Evolutionary conservation across 2,329 filamentous ascomycete species (phyloP), one percentile per base, ranked within the genome.

Genomic region (Colletotrichum liaoningense): DNA sequence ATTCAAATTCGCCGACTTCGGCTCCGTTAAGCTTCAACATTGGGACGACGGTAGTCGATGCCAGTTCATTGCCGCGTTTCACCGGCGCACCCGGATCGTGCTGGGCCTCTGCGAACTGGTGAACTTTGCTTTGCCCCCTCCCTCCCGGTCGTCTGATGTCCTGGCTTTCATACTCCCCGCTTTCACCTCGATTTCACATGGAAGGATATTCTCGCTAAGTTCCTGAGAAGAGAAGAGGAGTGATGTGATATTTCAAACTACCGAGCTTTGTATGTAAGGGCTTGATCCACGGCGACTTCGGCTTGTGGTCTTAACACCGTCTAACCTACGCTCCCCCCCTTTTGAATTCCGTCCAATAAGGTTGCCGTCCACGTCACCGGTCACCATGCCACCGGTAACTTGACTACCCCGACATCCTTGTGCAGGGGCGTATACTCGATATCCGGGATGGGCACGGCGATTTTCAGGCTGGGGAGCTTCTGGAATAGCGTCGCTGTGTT

Each of bases 361-460:
- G 2, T 12, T 19, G 3, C 9, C 22, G 1, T n/a, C 12, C 19
- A 33, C 3, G 3, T 33, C 22, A 14, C n/a, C 33, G 7, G 2
- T 65, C 22, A 82, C 79, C 79, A 83, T 2, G 74, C 72, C 1
- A 86, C 81, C 0, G 82, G 83, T 14, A 87, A 78, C 63, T 81
- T 81, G 1, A 77, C 74, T 33, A 86, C 82, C 0, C 85, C 84
- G 2, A 87, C 82, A 76, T 86, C 85, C 74, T 78, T 81, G 12
- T 75, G 76, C 30, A 81, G 78, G 2, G 82, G 81, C 12, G 80
- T 81, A 73, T 81, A 86, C 62, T 84, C 80, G 33, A 86, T 76
- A 56, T 86, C 76, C 0, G 82, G 80, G 24, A 85, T 78, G 0
- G 83, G 81, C 38, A 82, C 77, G 2, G 84, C 83, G 26, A 86